Evolutionary conservation across 495 filamentous ascomycete species (phyloP), one percentile per base, ranked within the genome.

Genomic region (Aspergillus kassunensis): DNA sequence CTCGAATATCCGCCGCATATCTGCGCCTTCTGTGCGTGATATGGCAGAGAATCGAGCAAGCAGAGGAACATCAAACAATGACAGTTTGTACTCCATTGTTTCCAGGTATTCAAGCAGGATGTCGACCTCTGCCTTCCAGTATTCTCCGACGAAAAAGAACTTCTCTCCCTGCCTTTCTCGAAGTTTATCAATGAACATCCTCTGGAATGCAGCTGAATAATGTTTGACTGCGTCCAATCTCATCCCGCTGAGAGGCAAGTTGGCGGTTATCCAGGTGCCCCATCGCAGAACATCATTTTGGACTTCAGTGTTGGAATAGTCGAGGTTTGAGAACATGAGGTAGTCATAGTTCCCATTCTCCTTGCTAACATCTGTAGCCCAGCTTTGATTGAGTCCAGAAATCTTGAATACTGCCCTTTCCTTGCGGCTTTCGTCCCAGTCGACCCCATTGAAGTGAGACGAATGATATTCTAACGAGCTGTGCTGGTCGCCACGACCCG

Each of bases 171-270:
- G 65, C 0, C 65, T 58, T 12, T 70, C 55, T 20, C 82, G 72
- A 24, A 89, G 55, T 43, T 75, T 64, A 2, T 67, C 60, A 23
- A 87, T 74, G 53, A 88, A 86, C 3, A 78, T 70, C 24, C 71
- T 72, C 15, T 86, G 77, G 58, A 89, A 90, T 0, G 71, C 71
- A 44, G 80, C 75, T 11, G 80, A 84, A 62, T 83, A 86, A 66
- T 91, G 87, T 61, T 88, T 85, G 16, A 82, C 79, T 12, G 86
- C 87, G 63, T 91, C 87, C n/a, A 91, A 75, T 21, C 87, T 75
- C 57, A 91, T 83, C 6, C 87, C 87, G 54, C 75, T 72, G 16
- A 90, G 65, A 1, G 78, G 75, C 0, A 86, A 53, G 47, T 83
- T 63, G 1, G 75, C 65, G 0, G 70, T 73, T 37, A 91, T 72